Evolutionary conservation across 768 basidiomycete species (phyloP).

Genomic region (Trametes elegans): DNA sequence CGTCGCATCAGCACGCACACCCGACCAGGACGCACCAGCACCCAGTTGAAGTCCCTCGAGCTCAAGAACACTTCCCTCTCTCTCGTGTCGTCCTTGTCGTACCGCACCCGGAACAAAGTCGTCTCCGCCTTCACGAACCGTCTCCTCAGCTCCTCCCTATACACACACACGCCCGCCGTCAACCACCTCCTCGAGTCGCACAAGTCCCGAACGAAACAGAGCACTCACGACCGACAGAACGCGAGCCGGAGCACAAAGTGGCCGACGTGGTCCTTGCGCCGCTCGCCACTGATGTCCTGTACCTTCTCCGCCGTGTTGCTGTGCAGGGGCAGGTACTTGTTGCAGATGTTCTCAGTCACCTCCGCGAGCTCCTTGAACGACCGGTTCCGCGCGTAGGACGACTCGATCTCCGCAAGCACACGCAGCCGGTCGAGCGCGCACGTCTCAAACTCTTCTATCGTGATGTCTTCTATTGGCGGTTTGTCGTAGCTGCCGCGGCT

Average conservation of each 20-base stretch:
- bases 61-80: slow-evolving; percentile 69
- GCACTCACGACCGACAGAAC: slow-evolving; percentile 91
- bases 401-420: slow-evolving; percentile 87
- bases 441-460: slow-evolving; percentile 92
- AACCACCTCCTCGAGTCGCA: background rate
- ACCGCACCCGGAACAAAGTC: slow-evolving; percentile 80
- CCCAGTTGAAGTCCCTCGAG: slow-evolving; percentile 64
- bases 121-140: slow-evolving; percentile 90
- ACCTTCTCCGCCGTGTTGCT: slow-evolving; percentile 46
- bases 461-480: slow-evolving; percentile 85
- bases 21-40: slow-evolving; percentile 37
- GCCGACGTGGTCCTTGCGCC: slow-evolving; percentile 82
- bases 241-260: slow-evolving; percentile 94
- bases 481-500: slow-evolving; percentile 67
- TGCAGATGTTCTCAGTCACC: slow-evolving; percentile 61
- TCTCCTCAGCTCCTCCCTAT: slow-evolving; percentile 72
- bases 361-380: slow-evolving; percentile 73
- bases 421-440: slow-evolving; percentile 87
- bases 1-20: slow-evolving; percentile 21
- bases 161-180: no score
- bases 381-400: slow-evolving; percentile 80
- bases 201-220: background rate
- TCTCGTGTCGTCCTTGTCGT: slow-evolving; percentile 53
- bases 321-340: slow-evolving; percentile 74
- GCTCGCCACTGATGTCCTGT: slow-evolving; percentile 54